Percentiles rank a stretch among this genome's conserved stretches.
Evolutionary conservation across 352 stramenopile genomes (phyloP).

Genomic region (Pythium pectinolyticum): DNA sequence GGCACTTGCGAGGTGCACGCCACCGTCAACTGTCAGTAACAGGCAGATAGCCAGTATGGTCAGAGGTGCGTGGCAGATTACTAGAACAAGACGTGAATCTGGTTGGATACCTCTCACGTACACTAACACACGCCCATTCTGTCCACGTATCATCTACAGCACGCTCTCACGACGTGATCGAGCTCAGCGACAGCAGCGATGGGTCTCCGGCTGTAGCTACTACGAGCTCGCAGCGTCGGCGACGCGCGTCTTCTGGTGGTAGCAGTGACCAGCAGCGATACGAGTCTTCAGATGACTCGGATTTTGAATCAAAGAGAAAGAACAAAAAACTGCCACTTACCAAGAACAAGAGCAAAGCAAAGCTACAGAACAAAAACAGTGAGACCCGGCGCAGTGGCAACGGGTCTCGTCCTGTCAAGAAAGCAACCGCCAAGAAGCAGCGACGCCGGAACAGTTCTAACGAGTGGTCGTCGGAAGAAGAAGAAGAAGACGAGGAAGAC

Average conservation of each 20-base stretch:
- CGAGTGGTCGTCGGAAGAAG: slow-evolving; percentile 4
- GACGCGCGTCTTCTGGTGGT: background rate
- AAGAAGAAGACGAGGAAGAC: slow-evolving; percentile 3
- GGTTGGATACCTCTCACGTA: background rate
- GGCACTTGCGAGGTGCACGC: no score
- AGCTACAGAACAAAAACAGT: slow-evolving; percentile 2
- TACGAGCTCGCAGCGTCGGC: background rate
- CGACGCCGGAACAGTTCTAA: background rate
- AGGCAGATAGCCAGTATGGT: slow-evolving; percentile 1
- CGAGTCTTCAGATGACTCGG: slow-evolving; percentile 26
- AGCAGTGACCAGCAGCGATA: slow-evolving; percentile 15
- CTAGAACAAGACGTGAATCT: background rate
- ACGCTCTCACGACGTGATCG: slow-evolving; percentile 18
- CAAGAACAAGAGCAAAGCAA: background rate
- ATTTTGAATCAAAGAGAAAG: slow-evolving; percentile 19
- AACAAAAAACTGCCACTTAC: slow-evolving; percentile 1
- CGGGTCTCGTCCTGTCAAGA: slow-evolving; percentile 3
- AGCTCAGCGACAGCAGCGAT: slow-evolving; percentile 25
- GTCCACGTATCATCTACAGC: background rate
- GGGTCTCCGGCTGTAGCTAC: slow-evolving; percentile 2
- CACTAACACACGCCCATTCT: no score
- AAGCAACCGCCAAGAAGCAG: slow-evolving; percentile 4
- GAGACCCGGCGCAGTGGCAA: background rate
- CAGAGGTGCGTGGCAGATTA: slow-evolving; percentile 1
- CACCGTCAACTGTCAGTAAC: background rate